A percentile compares a stretch with the other conserved stretches of the same genome.
phyloP scores from a whole-genome alignment of 2,329 filamentous ascomycete species.

The Pestalotiopsis fici region DNA sequence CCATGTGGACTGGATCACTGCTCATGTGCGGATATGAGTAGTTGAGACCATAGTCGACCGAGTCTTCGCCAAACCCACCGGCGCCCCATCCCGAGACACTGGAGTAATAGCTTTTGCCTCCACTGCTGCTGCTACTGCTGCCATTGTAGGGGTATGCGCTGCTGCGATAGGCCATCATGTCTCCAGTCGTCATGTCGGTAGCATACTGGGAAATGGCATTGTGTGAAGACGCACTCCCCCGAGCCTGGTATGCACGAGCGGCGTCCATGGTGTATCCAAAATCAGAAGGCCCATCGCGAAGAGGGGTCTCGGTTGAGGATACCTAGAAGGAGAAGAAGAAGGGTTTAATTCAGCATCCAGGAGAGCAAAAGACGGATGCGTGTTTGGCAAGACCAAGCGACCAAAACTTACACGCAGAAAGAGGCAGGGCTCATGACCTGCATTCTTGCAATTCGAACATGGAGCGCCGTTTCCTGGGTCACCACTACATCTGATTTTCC shows the following conservation, averaged over 20 bases:
- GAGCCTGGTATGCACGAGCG: constrained; percentile 33
- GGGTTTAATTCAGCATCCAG: background rate
- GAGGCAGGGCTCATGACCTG: constrained; percentile 70
- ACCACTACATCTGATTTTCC: constrained; percentile 94
- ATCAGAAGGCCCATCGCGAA: constrained; percentile 31
- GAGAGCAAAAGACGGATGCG: background rate
- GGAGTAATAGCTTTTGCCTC: constrained; percentile 36
- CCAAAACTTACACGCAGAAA: constrained; percentile 78
- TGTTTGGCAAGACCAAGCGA: constrained; percentile 2
- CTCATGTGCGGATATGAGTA: constrained; percentile 36
- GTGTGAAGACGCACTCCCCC: constrained; percentile 26
- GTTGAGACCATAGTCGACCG: constrained; percentile 35
- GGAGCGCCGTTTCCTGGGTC: constrained; percentile 74
- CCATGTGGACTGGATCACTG: constrained; percentile 32
- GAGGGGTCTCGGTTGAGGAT: constrained; percentile 36
- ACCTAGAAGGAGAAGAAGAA: constrained; percentile 26
- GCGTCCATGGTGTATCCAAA: constrained; percentile 38
- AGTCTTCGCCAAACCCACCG: constrained; percentile 35
- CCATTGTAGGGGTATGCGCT: constrained; percentile 30
- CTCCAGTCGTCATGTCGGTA: constrained; percentile 31
- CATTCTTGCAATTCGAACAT: constrained; percentile 81
- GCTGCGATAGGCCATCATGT: constrained; percentile 34
- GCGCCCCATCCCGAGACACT: constrained; percentile 32
- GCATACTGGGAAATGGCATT: constrained; percentile 32
- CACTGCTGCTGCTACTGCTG: background rate